Evolutionary conservation across 495 filamentous ascomycete genomes (phyloP).

Genomic region (Talaromyces stipitatus): DNA sequence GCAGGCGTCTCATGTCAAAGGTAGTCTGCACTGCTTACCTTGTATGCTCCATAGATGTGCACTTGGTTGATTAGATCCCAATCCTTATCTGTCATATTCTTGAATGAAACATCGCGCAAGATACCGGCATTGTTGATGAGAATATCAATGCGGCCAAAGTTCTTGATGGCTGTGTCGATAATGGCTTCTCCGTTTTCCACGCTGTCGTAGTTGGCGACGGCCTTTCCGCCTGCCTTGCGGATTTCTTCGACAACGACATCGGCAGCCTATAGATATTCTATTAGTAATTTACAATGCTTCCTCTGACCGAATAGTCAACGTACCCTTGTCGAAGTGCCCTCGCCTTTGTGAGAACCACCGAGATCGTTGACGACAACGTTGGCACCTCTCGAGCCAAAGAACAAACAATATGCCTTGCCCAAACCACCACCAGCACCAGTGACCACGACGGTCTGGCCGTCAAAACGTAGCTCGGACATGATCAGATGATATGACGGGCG

Average conservation of each 20-base stretch:
- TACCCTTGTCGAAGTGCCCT: constrained; percentile 84
- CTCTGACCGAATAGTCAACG: constrained; percentile 4
- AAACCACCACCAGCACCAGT: constrained; percentile 94
- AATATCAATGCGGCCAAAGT: constrained; percentile 87
- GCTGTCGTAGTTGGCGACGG: constrained; percentile 96
- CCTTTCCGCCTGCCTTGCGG: constrained; percentile 84
- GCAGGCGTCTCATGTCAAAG: not conserved
- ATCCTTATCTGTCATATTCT: constrained; percentile 96
- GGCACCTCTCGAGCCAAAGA: constrained; percentile 87
- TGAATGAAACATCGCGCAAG: constrained; percentile 91
- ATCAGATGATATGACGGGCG: constrained; percentile 11
- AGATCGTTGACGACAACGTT: constrained; percentile 98
- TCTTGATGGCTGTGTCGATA: constrained; percentile 91
- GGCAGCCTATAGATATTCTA: constrained; percentile 54
- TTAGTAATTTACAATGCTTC: not conserved
- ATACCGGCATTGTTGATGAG: constrained; percentile 98
- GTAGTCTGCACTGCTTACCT: constrained; percentile 36
- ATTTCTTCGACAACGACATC: constrained; percentile 97
- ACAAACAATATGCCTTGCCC: constrained; percentile 84
- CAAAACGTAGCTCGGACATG: constrained; percentile 82
- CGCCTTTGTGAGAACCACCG: constrained; percentile 88
- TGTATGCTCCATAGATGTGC: constrained; percentile 92
- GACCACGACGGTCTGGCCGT: constrained; percentile 94
- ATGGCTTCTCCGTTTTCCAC: constrained; percentile 92
- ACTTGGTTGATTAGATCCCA: constrained; percentile 94